Evolutionary conservation across 2,329 filamentous ascomycete species (phyloP).

Genomic region (Sarocladium kiliense): DNA sequence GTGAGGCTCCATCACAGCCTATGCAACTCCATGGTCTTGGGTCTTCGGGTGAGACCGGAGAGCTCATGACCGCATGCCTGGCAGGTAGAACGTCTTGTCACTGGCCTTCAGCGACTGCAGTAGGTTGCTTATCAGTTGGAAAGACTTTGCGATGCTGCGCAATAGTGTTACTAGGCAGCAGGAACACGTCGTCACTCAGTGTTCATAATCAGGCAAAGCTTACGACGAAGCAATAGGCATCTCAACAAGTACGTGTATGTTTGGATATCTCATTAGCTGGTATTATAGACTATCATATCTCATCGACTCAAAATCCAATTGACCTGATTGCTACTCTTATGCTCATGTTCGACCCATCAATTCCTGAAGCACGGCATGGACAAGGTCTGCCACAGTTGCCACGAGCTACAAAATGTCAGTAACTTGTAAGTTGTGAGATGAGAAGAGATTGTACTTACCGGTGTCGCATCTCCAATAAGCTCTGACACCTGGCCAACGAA

Average conservation of each 20-base stretch:
- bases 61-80: too few species aligned
- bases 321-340: not conserved
- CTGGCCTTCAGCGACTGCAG: too few species aligned
- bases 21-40: too few species aligned
- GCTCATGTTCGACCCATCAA: slow-evolving; percentile 15
- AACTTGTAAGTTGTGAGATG: not conserved
- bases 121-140: too few species aligned
- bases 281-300: slow-evolving; percentile 1
- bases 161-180: too few species aligned
- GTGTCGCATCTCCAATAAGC: slow-evolving; percentile 36
- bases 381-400: slow-evolving; percentile 26
- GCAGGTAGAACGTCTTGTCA: too few species aligned
- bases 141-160: too few species aligned
- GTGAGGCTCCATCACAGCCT: too few species aligned
- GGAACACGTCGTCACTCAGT: too few species aligned
- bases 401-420: slow-evolving; percentile 20
- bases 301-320: not conserved
- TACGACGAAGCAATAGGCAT: too few species aligned
- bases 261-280: not conserved
- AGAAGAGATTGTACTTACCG: slow-evolving; percentile 24
- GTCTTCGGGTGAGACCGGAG: too few species aligned
- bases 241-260: not conserved
- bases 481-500: slow-evolving; percentile 38
- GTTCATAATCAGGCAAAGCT: too few species aligned
- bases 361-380: slow-evolving; percentile 25